These are phyloP conservation scores for Colletotrichum eremochloae DNA, from an alignment of 2,329 filamentous ascomycete genomes.

Conservation along the genomic window DNA sequence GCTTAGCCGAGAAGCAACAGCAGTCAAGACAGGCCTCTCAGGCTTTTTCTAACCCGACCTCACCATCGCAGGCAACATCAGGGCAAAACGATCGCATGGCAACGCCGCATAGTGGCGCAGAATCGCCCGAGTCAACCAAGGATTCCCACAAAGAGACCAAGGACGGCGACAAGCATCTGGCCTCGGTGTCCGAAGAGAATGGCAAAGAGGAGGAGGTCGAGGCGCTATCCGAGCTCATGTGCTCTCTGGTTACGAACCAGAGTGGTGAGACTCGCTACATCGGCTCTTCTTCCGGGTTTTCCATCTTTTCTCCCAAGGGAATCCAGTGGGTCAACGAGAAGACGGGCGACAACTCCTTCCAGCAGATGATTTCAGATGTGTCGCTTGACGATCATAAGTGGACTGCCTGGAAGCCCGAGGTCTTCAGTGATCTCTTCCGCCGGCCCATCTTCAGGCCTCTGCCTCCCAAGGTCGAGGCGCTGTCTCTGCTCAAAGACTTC, in stretches of 20 bases:
- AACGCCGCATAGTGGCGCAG: slow-evolving; percentile 67
- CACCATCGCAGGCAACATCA: slow-evolving; percentile 62
- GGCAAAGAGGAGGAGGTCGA: slow-evolving; percentile 80
- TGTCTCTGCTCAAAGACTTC: slow-evolving; percentile 91
- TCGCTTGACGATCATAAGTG: slow-evolving; percentile 94
- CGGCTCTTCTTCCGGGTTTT: slow-evolving; percentile 96
- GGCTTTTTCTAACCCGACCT: slow-evolving; percentile 64
- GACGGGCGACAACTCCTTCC: slow-evolving; percentile 95
- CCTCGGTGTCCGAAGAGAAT: slow-evolving; percentile 58
- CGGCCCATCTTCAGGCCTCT: slow-evolving; percentile 86
- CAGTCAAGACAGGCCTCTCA: slow-evolving; percentile 65
- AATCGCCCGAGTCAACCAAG: slow-evolving; percentile 64
- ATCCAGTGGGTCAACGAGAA: slow-evolving; percentile 99
- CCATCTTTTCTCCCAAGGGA: slow-evolving; percentile 97
- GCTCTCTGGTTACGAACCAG: slow-evolving; percentile 94
- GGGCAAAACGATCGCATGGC: slow-evolving; percentile 58
- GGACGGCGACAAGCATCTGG: slow-evolving; percentile 52
- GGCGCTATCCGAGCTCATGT: slow-evolving; percentile 97
- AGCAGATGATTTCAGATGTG: slow-evolving; percentile 93
- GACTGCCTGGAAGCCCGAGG: slow-evolving; percentile 98
- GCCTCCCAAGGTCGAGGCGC: slow-evolving; percentile 86
- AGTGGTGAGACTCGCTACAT: slow-evolving; percentile 96
- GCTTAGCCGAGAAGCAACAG: slow-evolving; percentile 70
- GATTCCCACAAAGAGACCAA: slow-evolving; percentile 54
- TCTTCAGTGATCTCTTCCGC: slow-evolving; percentile 92